Percentiles rank a stretch among this genome's conserved stretches.
These are phyloP conservation scores for Solanum ossicruentum DNA, from an alignment of 257 asterid genomes.

Conservation along the genomic window DNA sequence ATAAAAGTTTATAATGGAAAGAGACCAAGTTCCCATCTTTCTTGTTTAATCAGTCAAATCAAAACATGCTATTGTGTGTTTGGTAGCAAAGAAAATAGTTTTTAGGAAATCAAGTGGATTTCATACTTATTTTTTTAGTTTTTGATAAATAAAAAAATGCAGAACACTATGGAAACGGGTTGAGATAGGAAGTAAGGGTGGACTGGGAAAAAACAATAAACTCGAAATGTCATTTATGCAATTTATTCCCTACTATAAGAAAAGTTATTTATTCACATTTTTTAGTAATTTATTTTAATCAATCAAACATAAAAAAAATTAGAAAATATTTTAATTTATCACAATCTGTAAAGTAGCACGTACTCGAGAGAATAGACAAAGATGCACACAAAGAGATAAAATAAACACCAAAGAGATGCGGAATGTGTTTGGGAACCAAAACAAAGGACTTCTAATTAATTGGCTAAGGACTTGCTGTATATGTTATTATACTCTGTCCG, in stretches of 20 bases:
- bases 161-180: too few species aligned
- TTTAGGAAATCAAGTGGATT: too few species aligned
- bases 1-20: neutral
- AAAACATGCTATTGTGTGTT: too few species aligned
- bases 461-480: neutral
- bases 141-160: too few species aligned
- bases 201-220: too few species aligned
- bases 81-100: too few species aligned
- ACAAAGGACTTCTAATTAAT: neutral
- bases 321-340: neutral
- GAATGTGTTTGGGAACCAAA: neutral
- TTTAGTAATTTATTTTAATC: too few species aligned
- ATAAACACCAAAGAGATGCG: neutral
- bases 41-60: neutral
- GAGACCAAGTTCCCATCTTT: neutral
- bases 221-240: too few species aligned
- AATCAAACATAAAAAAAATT: neutral
- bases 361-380: neutral
- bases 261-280: too few species aligned
- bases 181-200: too few species aligned
- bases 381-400: neutral
- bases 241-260: too few species aligned
- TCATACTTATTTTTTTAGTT: too few species aligned
- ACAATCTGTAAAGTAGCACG: neutral
- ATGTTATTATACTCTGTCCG: neutral